Evolutionary conservation across 257 asterid genomes (phyloP), one percentile per base, ranked within the genome.

Genomic region (Gentiana macrophylla): DNA sequence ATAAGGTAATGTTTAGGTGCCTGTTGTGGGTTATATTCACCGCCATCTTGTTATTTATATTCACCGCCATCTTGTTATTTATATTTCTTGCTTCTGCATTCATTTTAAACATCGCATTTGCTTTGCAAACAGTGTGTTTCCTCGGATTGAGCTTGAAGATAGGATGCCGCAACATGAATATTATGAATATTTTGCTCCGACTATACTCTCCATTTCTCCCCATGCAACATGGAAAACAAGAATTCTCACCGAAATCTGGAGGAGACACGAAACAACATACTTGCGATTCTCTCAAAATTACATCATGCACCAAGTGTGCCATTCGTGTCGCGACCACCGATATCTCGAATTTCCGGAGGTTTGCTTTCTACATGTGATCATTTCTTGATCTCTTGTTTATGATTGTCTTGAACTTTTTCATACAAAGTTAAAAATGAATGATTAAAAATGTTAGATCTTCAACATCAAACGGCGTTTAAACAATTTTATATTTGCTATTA

Each of bases 221-320:
- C 86, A 5, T 65, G 82, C 60, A 76, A 76, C 78, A 79, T 79
- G 86, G 86, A 73, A 67, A 79, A 79, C 68, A 79, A 76, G 63
- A 76, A 79, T 62, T 75, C 82, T 43, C 74, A 72, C 41, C 66
- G 54, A 50, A 61, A 67, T 59, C 60, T 79, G 71, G 82, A 76
- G 43, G 78, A 66, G 48, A 67, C 76, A 47, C 73, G 72, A 73
- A 65, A 65, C 53, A 74, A 72, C 60, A 72, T 80, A 57, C 84
- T 80, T 62, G 84, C 72, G 4, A 69, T 77, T 69, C 79, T 80
- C 62, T 69, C 84, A 1, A 77, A 59, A 49, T 79, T 80, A 65
- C 79, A 75, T 73, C 88, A 78, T 66, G 88, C 84, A 12, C 88
- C 84, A 35, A 78, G 84, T 55, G 73, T 75, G 49, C 84, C 58